These are phyloP conservation scores for Myxozyma neotropica DNA, from an alignment of 805 yeast species.

Conservation along the genomic window DNA sequence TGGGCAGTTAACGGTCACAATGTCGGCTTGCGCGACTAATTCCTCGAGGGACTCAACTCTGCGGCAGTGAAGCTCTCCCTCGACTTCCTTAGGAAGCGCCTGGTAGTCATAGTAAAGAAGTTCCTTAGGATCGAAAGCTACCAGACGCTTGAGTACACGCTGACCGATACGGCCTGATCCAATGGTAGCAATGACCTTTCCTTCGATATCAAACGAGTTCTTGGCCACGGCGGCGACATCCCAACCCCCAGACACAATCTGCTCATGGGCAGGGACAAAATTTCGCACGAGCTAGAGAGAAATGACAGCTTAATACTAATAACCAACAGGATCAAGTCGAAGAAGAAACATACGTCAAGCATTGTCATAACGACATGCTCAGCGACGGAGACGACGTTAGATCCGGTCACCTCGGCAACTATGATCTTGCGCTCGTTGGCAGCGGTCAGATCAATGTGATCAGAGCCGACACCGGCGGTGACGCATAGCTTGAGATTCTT, in stretches of 20 bases:
- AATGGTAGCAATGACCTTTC: conserved; percentile 74
- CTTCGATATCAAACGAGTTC: conserved; percentile 73
- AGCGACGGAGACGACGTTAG: conserved; percentile 78
- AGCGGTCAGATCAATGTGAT: conserved; percentile 73
- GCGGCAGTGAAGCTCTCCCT: conserved; percentile 66
- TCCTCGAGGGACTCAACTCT: conserved; percentile 56
- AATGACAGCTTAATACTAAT: background rate
- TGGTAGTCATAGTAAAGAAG: conserved; percentile 76
- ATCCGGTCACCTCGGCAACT: conserved; percentile 80
- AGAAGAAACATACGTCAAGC: conserved; percentile 44
- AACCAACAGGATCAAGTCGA: background rate
- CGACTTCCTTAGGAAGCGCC: conserved; percentile 61
- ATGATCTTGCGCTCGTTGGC: conserved; percentile 64
- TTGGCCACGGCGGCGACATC: conserved; percentile 76
- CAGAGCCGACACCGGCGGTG: conserved; percentile 87
- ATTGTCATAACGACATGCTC: conserved; percentile 80
- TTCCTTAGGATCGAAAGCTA: conserved; percentile 74
- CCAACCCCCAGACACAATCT: conserved; percentile 64
- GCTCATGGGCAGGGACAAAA: conserved; percentile 77
- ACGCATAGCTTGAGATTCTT: conserved; percentile 68
- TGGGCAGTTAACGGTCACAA: conserved; percentile 78
- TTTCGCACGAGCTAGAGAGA: conserved; percentile 58
- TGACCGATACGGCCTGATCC: conserved; percentile 84
- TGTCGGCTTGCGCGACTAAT: conserved; percentile 65
- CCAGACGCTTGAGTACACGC: conserved; percentile 69